Conservation (phyloP, 352 stramenopile species). For the Pythium brachiatum region DNA sequence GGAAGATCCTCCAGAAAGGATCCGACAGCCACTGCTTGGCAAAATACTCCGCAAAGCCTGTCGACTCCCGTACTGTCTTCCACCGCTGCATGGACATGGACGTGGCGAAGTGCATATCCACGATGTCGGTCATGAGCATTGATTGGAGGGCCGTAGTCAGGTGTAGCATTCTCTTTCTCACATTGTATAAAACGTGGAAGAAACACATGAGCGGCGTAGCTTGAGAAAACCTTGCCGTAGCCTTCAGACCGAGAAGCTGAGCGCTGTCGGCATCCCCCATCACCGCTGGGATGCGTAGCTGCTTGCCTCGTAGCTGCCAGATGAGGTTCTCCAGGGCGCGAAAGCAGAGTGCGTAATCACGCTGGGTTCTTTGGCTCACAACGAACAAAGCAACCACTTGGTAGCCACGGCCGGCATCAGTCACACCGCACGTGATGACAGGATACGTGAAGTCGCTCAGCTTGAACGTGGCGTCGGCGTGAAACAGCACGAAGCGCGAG, state of each 20-base stretch:
- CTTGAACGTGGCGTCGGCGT: background rate
- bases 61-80: background rate
- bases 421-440: background rate
- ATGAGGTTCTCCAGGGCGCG: background rate
- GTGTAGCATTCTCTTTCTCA: background rate
- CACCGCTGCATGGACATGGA: background rate
- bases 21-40: slow-evolving; percentile 1
- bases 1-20: slow-evolving; percentile 19
- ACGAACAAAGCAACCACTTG: background rate
- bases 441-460: slow-evolving; percentile 2
- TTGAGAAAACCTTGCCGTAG: background rate
- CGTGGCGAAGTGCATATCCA: background rate
- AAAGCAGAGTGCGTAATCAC: background rate
- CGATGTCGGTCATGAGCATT: background rate
- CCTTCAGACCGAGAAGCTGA: background rate
- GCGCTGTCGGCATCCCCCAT: background rate
- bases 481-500: background rate
- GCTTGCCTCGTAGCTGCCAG: background rate
- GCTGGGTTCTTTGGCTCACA: background rate
- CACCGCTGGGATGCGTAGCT: background rate
- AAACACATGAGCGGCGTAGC: background rate
- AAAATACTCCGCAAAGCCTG: slow-evolving; percentile 9
- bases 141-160: background rate
- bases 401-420: background rate
- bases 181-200: background rate